phyloP scores from a whole-genome alignment of 352 stramenopile species.

The Peronospora farinosa region DNA sequence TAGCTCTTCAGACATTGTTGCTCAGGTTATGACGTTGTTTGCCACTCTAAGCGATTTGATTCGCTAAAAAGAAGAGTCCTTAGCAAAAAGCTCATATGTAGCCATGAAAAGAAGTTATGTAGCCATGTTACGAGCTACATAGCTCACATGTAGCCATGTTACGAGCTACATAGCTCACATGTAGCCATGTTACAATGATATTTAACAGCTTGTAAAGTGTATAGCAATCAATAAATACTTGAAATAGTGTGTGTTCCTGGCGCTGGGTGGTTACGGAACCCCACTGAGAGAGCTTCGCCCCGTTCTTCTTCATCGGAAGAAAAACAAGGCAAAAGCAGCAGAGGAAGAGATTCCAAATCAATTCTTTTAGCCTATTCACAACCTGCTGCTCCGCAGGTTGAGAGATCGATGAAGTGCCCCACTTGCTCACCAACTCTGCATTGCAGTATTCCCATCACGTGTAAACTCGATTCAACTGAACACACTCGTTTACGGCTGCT shows the following conservation, averaged over 20 bases:
- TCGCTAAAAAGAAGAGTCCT: slow-evolving; percentile 15
- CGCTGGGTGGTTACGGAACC: slow-evolving; percentile 9
- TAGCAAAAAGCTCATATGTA: too few relatives aligned
- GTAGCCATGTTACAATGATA: too few relatives aligned
- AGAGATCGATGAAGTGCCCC: slow-evolving; percentile 4
- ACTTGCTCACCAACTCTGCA: slow-evolving; percentile 6
- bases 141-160: too few relatives aligned
- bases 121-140: too few relatives aligned
- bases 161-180: too few relatives aligned
- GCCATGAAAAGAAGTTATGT: too few relatives aligned
- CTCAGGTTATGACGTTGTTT: slow-evolving; percentile 6
- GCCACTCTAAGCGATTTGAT: slow-evolving; percentile 26
- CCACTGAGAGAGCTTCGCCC: slow-evolving; percentile 36
- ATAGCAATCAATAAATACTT: neutral
- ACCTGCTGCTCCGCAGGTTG: slow-evolving; percentile 15
- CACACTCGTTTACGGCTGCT: slow-evolving; percentile 17
- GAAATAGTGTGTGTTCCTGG: neutral
- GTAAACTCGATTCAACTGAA: slow-evolving; percentile 10
- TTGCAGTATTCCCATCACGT: slow-evolving; percentile 9
- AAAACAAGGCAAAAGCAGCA: slow-evolving; percentile 27
- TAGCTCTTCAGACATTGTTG: slow-evolving; percentile 33
- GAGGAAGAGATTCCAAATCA: slow-evolving; percentile 19
- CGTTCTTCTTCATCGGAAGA: slow-evolving; percentile 35
- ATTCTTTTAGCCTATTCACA: slow-evolving; percentile 38
- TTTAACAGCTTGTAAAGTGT: too few relatives aligned